These are phyloP conservation scores for Tilletiaria anomala DNA, from an alignment of 1,284 basidiomycete species.

Conservation along the genomic window DNA sequence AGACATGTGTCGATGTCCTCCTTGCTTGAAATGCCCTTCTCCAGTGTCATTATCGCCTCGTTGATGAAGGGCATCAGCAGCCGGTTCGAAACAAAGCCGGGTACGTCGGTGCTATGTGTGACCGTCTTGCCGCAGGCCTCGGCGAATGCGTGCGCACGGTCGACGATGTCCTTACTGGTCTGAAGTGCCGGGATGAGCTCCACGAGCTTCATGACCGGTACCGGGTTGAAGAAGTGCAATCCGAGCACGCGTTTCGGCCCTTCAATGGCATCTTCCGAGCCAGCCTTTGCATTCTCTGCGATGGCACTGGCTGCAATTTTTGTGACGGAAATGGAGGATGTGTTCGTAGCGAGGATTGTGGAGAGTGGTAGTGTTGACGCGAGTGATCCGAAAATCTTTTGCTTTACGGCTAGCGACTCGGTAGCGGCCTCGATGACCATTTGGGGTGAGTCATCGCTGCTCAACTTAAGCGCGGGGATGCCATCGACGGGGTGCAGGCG, in stretches of 20 bases:
- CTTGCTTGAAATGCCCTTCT: conserved; percentile 76
- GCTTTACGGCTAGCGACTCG: conserved; percentile 68
- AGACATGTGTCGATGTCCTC: conserved; percentile 93
- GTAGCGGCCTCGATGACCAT: conserved; percentile 88
- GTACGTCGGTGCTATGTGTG: conserved; percentile 54
- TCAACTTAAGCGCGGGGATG: conserved; percentile 42
- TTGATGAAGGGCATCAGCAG: conserved; percentile 85
- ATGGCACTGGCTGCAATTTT: conserved; percentile 61
- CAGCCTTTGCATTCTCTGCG: neutral
- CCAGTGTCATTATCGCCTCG: conserved; percentile 78
- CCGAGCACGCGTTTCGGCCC: conserved; percentile 40
- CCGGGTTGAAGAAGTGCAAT: conserved; percentile 85
- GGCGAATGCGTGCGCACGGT: conserved; percentile 67
- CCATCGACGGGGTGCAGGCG: conserved; percentile 11
- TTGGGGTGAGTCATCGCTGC: conserved; percentile 69
- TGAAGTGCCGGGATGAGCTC: conserved; percentile 86
- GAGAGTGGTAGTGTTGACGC: conserved; percentile 54
- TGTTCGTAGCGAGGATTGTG: conserved; percentile 80
- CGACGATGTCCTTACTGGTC: conserved; percentile 62
- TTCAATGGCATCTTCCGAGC: neutral
- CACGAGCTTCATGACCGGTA: conserved; percentile 58
- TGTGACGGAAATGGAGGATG: conserved; percentile 83
- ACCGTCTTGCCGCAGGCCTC: conserved; percentile 64
- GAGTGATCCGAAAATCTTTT: conserved; percentile 59
- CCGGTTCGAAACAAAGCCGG: conserved; percentile 49